These are phyloP conservation scores for Hygrophoropsis aurantiaca DNA, from an alignment of 768 basidiomycete species.

Conservation along the genomic window DNA sequence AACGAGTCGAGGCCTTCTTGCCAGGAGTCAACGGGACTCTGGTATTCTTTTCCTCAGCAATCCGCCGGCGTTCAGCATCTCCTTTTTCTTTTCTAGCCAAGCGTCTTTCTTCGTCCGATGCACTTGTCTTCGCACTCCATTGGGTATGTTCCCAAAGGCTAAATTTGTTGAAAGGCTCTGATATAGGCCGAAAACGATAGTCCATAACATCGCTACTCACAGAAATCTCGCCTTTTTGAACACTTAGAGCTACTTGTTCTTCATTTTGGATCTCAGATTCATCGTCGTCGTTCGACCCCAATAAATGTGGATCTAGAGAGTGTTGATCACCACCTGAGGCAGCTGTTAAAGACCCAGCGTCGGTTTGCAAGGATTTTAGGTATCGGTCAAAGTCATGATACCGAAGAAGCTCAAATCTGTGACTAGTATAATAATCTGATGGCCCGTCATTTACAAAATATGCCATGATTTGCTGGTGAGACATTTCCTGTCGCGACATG, in stretches of 20 bases:
- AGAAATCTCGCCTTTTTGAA: not conserved
- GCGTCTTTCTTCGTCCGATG: no score
- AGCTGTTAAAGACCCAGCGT: no score
- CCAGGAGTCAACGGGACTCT: no score
- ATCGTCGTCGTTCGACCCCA: not conserved
- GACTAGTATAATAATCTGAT: slow-evolving; percentile 20
- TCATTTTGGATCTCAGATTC: not conserved
- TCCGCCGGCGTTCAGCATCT: no score
- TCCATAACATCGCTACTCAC: not conserved
- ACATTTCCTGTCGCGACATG: slow-evolving; percentile 24
- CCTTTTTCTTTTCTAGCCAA: no score
- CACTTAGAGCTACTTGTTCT: not conserved
- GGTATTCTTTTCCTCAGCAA: no score
- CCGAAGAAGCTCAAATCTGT: not conserved
- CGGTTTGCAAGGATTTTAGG: not conserved
- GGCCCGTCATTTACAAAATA: slow-evolving; percentile 21
- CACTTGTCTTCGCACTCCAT: not conserved
- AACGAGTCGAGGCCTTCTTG: no score
- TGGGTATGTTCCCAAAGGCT: slow-evolving; percentile 5
- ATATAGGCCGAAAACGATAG: not conserved
- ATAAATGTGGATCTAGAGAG: not conserved
- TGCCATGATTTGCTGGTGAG: slow-evolving; percentile 29
- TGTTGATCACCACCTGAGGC: no score
- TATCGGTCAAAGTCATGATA: not conserved
- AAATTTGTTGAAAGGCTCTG: not conserved